Percentiles rank a stretch among this genome's conserved stretches.
phyloP scores from a whole-genome alignment of 2,329 filamentous ascomycete genomes.

The Hypoxylon sp. region DNA sequence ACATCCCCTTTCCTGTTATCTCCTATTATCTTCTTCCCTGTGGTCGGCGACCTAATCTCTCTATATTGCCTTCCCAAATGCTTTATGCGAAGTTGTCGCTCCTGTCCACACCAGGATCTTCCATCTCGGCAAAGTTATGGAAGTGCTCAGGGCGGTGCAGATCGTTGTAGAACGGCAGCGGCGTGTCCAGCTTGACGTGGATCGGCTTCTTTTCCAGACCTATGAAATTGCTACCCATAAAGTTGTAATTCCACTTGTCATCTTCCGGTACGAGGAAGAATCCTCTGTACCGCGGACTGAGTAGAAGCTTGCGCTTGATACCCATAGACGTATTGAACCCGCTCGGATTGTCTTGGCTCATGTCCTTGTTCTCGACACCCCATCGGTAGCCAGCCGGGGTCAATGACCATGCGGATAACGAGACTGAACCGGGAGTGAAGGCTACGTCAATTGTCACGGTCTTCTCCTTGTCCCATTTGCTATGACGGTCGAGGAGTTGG shows the following conservation, averaged over 20 bases:
- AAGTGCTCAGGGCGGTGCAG: constrained; percentile 95
- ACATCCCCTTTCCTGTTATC: constrained; percentile 24
- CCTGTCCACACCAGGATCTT: constrained; percentile 96
- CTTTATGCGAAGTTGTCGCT: constrained; percentile 90
- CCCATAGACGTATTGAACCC: constrained; percentile 95
- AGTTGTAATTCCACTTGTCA: constrained; percentile 96
- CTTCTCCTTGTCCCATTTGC: constrained; percentile 85
- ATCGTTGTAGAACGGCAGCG: constrained; percentile 90
- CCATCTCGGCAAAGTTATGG: constrained; percentile 95
- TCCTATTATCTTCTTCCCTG: constrained; percentile 14
- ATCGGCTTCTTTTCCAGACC: constrained; percentile 91
- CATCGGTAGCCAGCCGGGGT: constrained; percentile 95
- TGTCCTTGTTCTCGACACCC: constrained; percentile 96
- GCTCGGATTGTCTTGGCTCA: constrained; percentile 90
- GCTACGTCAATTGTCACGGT: constrained; percentile 95
- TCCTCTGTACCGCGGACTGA: constrained; percentile 93
- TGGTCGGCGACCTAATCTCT: constrained; percentile 20
- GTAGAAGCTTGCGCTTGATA: constrained; percentile 92
- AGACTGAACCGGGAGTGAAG: constrained; percentile 97
- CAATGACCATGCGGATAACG: constrained; percentile 91
- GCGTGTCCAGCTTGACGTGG: constrained; percentile 94
- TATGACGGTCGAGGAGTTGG: constrained; percentile 86
- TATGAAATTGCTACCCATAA: constrained; percentile 92
- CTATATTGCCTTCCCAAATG: constrained; percentile 14
- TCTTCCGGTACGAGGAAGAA: constrained; percentile 97